A percentile compares a stretch with the other conserved stretches of the same genome.
Conservation (phyloP, 352 stramenopile genomes). For the Globisporangium ultimum region DNA sequence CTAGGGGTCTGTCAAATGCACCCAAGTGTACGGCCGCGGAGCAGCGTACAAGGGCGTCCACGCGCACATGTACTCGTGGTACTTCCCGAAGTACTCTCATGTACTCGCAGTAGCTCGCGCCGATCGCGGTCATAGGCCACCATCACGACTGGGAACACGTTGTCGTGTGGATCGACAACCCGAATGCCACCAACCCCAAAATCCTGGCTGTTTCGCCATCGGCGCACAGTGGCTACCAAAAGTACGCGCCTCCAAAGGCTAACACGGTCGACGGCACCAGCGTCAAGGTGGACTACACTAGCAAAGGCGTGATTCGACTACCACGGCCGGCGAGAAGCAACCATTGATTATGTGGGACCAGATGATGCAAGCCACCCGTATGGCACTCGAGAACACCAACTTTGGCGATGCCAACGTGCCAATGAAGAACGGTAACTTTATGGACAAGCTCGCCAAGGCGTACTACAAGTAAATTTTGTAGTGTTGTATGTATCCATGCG, state of each 20-base stretch:
- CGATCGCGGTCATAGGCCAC: conserved; percentile 24
- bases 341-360: conserved; percentile 14
- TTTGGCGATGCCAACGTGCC: conserved; percentile 18
- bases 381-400: conserved; percentile 15
- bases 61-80: conserved; percentile 34
- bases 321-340: conserved; percentile 11
- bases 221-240: too few relatives aligned
- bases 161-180: conserved; percentile 37
- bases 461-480: conserved; percentile 1
- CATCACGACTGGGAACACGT: conserved; percentile 33
- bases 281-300: conserved; percentile 20
- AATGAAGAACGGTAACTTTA: conserved; percentile 28
- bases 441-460: conserved; percentile 19
- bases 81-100: conserved; percentile 43
- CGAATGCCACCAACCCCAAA: conserved; percentile 14
- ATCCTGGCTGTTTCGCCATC: conserved; percentile 17
- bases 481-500: too few relatives aligned
- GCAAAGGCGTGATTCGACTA: conserved; percentile 12
- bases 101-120: too few relatives aligned
- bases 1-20: conserved; percentile 24
- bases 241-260: too few relatives aligned
- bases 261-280: too few relatives aligned
- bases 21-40: conserved; percentile 21
- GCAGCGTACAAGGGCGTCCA: conserved; percentile 15
- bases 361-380: conserved; percentile 8